These are phyloP conservation scores for Colletotrichum karsti DNA, from an alignment of 2,329 filamentous ascomycete genomes.

Conservation along the genomic window DNA sequence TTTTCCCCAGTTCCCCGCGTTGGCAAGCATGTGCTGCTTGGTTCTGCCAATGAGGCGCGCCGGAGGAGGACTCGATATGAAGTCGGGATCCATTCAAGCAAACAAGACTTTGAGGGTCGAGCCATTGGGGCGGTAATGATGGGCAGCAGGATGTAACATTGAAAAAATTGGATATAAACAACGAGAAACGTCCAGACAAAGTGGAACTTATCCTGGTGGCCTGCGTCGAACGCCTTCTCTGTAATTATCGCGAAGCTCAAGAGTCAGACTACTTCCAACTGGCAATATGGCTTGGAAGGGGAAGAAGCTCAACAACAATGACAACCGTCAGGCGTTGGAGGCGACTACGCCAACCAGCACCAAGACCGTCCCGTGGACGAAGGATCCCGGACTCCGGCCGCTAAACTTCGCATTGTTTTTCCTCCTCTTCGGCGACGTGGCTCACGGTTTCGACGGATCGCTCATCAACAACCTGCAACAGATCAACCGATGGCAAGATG, in stretches of 20 bases:
- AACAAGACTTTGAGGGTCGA: background rate
- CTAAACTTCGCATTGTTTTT: slow-evolving; percentile 37
- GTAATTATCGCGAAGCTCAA: background rate
- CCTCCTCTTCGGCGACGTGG: slow-evolving; percentile 44
- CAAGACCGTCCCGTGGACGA: slow-evolving; percentile 12
- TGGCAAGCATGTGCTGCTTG: background rate
- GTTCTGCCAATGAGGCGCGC: slow-evolving; percentile 7
- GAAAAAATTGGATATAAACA: slow-evolving; percentile 12
- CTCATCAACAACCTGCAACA: slow-evolving; percentile 60
- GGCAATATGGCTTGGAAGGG: slow-evolving; percentile 13
- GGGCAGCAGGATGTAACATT: background rate
- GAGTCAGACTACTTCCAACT: too few species aligned
- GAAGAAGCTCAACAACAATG: slow-evolving; percentile 6
- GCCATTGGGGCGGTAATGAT: background rate
- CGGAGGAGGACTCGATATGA: background rate
- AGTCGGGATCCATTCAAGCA: background rate
- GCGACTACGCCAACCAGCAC: slow-evolving; percentile 15
- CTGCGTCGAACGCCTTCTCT: background rate
- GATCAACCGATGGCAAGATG: slow-evolving; percentile 47
- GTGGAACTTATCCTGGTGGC: background rate
- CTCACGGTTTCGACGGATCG: slow-evolving; percentile 57
- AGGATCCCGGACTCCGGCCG: slow-evolving; percentile 8
- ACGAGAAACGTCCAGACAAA: background rate
- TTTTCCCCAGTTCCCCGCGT: slow-evolving; percentile 11
- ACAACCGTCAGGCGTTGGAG: slow-evolving; percentile 19